These are phyloP conservation scores for Inga leiocalycina DNA, from an alignment of 306 rosid species.

Conservation along the genomic window DNA sequence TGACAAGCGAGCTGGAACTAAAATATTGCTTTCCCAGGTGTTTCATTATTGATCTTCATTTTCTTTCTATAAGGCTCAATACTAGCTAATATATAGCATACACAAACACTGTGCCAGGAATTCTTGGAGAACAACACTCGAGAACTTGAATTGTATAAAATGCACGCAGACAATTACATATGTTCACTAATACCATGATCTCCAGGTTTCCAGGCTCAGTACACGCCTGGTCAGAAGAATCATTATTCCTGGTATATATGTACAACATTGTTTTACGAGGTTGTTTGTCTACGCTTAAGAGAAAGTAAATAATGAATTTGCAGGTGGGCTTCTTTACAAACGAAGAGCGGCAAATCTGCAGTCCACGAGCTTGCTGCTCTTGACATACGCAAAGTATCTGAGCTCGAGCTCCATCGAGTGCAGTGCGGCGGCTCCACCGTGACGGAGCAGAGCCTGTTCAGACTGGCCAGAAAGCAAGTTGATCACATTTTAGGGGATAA, in stretches of 20 bases:
- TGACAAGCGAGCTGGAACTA: conserved; percentile 85
- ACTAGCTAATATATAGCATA: background rate
- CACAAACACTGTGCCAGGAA: conserved; percentile 41
- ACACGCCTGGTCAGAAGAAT: too few species aligned
- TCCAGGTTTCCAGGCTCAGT: too few species aligned
- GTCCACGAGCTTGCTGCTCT: conserved; percentile 59
- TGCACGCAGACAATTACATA: too few species aligned
- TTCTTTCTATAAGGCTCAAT: background rate
- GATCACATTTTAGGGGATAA: conserved; percentile 83
- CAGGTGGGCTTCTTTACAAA: conserved; percentile 77
- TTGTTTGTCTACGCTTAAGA: too few species aligned
- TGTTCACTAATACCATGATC: too few species aligned
- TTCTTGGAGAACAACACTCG: conserved; percentile 54
- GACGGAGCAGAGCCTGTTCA: conserved; percentile 44
- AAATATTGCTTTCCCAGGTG: conserved; percentile 69
- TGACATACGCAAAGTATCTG: conserved; percentile 67
- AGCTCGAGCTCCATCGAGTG: conserved; percentile 30
- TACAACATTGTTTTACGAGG: too few species aligned
- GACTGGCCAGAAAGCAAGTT: conserved; percentile 70
- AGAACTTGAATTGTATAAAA: conserved; percentile 35
- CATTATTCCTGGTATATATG: too few species aligned
- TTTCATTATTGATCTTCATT: too few species aligned
- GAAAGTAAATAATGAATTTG: background rate
- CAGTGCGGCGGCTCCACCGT: conserved; percentile 54
- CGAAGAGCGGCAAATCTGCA: conserved; percentile 84